Conservation (phyloP, 2,329 filamentous ascomycete genomes). For the Tolypocladium sp. region DNA sequence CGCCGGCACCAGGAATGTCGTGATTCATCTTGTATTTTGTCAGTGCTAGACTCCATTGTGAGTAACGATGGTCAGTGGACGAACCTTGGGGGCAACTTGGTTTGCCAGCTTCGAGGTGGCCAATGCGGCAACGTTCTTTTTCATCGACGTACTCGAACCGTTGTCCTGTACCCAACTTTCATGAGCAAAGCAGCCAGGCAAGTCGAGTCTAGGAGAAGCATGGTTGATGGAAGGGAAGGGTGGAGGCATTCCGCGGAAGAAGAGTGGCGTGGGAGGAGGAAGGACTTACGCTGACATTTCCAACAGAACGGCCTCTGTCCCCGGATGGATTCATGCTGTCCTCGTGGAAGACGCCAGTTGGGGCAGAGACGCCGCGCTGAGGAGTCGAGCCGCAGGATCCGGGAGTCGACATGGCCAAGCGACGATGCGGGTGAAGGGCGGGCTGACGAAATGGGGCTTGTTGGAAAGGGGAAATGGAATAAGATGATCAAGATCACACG, state of each 20-base stretch:
- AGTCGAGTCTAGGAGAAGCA: background rate
- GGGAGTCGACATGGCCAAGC: slow-evolving; percentile 19
- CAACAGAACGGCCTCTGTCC: slow-evolving; percentile 7
- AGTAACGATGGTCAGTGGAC: background rate
- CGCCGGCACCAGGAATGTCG: slow-evolving; percentile 25
- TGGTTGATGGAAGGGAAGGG: background rate
- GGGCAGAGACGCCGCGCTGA: slow-evolving; percentile 11
- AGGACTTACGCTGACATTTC: slow-evolving; percentile 10
- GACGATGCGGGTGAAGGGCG: background rate
- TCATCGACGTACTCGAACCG: slow-evolving; percentile 12
- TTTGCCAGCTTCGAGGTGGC: slow-evolving; percentile 46
- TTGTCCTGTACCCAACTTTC: slow-evolving; percentile 9
- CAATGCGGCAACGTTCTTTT: slow-evolving; percentile 38
- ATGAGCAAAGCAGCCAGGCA: background rate
- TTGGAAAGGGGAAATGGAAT: slow-evolving; percentile 1
- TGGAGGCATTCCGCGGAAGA: background rate
- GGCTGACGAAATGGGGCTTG: background rate
- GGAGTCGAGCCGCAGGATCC: slow-evolving; percentile 17
- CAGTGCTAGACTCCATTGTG: background rate
- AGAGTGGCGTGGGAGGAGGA: background rate
- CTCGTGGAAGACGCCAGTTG: slow-evolving; percentile 9
- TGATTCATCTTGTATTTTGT: slow-evolving; percentile 28
- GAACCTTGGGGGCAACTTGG: slow-evolving; percentile 44
- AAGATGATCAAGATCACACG: slow-evolving; percentile 18
- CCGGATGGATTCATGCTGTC: slow-evolving; percentile 9